Percentiles rank a stretch among this genome's conserved stretches.
These are phyloP conservation scores for Hydrangea macrophylla DNA, from an alignment of 148 eudicot genomes.

Conservation along the genomic window DNA sequence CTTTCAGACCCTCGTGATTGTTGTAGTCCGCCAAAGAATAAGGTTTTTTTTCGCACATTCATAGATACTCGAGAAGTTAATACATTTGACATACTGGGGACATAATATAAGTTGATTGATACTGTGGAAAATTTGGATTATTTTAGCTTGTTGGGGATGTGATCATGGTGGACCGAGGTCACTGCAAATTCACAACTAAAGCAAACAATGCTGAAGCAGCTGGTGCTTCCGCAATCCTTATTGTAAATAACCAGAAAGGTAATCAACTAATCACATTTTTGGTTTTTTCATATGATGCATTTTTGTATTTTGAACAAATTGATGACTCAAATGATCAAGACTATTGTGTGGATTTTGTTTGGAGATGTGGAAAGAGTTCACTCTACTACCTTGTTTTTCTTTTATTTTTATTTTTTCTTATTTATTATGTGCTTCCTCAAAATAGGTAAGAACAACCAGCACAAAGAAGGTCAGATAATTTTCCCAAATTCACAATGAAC, in stretches of 20 bases:
- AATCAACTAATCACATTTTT: not conserved
- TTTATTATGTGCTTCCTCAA: too few species aligned
- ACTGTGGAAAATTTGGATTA: conserved; percentile 3
- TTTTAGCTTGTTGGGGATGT: conserved; percentile 73
- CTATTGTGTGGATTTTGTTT: too few species aligned
- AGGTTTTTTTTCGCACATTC: conserved; percentile 40
- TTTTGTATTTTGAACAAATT: too few species aligned
- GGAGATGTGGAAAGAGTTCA: too few species aligned
- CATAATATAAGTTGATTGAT: not conserved
- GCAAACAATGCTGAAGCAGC: conserved; percentile 85
- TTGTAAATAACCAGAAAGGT: conserved; percentile 78
- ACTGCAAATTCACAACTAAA: conserved; percentile 84
- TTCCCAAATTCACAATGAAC: too few species aligned
- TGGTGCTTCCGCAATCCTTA: conserved; percentile 87
- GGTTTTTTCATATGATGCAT: conserved; percentile 4
- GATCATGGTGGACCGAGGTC: conserved; percentile 77
- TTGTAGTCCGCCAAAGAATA: conserved; percentile 61
- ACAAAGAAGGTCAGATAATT: too few species aligned
- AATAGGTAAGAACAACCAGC: too few species aligned
- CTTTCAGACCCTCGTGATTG: conserved; percentile 77
- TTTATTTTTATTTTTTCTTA: too few species aligned
- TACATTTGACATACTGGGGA: not conserved
- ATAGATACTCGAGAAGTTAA: conserved; percentile 1
- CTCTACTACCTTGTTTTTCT: too few species aligned
- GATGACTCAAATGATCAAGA: too few species aligned